Percentiles rank a stretch among this genome's conserved stretches.
phyloP scores from a whole-genome alignment of 78 protist species.

The Guillardia theta region DNA sequence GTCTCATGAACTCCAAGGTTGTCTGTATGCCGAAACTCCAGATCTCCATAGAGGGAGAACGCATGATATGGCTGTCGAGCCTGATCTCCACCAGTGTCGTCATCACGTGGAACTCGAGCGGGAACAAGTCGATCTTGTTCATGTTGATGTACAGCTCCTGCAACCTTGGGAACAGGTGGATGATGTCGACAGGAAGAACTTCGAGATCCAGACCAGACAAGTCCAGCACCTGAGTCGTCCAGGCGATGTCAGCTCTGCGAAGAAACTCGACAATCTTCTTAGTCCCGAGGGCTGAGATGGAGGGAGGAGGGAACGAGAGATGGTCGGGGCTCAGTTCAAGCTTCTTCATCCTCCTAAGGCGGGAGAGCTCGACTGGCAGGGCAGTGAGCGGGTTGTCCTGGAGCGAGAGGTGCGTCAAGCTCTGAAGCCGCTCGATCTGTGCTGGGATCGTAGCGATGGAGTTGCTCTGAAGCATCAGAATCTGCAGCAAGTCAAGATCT shows the following conservation, averaged over 20 bases:
- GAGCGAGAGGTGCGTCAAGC: not conserved
- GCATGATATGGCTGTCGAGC: not conserved
- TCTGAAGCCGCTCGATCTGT: not conserved
- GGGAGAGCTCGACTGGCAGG: conserved; percentile 30
- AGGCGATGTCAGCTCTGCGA: conserved; percentile 5
- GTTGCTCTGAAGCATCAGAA: conserved; percentile 20
- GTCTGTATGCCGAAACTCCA: not conserved
- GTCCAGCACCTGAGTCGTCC: not conserved
- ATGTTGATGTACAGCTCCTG: not conserved
- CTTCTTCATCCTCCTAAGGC: not conserved
- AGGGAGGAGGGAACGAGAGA: not conserved
- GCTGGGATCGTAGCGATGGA: not conserved
- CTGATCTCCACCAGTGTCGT: not conserved
- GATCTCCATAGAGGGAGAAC: not conserved
- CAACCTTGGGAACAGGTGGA: not conserved
- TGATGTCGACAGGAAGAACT: not conserved
- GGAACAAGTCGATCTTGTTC: not conserved
- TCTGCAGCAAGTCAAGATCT: not conserved
- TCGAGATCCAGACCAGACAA: not conserved
- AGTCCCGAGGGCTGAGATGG: conserved; percentile 1
- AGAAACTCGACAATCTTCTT: not conserved
- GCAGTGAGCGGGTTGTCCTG: not conserved
- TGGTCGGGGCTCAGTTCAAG: not conserved
- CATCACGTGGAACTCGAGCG: conserved; percentile 18
- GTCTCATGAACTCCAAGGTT: not conserved